Percentiles rank a stretch among this genome's conserved stretches.
Evolutionary conservation across 768 basidiomycete genomes (phyloP).

Genomic region (Calocybe indica): DNA sequence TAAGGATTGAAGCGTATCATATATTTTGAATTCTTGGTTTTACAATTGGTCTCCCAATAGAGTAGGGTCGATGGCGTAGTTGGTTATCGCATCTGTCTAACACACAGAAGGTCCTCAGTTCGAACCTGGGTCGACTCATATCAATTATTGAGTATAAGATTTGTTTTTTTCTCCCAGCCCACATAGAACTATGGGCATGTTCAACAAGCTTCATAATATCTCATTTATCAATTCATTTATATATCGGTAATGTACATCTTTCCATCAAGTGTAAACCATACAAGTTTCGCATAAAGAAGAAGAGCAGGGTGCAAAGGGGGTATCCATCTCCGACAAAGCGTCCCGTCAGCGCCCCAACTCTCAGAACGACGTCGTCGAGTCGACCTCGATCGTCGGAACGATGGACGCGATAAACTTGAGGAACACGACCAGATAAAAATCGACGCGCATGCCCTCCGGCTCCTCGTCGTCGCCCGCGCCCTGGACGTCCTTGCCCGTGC

Average conservation of each 20-base stretch:
- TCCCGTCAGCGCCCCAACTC: neutral
- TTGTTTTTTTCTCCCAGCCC: neutral
- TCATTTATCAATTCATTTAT: neutral
- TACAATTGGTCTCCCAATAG: too few relatives aligned
- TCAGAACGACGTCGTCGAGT: slow-evolving; percentile 78
- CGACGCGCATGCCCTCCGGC: slow-evolving; percentile 89
- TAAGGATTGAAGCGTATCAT: neutral
- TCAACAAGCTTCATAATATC: too few relatives aligned
- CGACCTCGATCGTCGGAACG: slow-evolving; percentile 98
- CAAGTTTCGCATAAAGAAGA: too few relatives aligned
- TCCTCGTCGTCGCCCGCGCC: slow-evolving; percentile 55
- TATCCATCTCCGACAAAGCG: neutral
- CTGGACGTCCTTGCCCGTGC: slow-evolving; percentile 50
- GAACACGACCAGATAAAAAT: slow-evolving; percentile 97
- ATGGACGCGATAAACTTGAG: slow-evolving; percentile 99
- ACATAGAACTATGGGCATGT: too few relatives aligned
- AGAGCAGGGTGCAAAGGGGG: too few relatives aligned
- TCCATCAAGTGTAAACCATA: too few relatives aligned
- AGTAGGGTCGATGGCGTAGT: slow-evolving; percentile 70
- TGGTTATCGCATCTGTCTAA: slow-evolving; percentile 84
- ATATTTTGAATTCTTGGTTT: too few relatives aligned
- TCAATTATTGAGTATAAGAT: neutral
- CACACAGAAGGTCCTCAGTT: slow-evolving; percentile 50
- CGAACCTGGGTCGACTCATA: slow-evolving; percentile 28
- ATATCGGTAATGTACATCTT: slow-evolving; percentile 4